Conservation (phyloP, 129 eudicot genomes). For the Flaveria sonorensis region DNA sequence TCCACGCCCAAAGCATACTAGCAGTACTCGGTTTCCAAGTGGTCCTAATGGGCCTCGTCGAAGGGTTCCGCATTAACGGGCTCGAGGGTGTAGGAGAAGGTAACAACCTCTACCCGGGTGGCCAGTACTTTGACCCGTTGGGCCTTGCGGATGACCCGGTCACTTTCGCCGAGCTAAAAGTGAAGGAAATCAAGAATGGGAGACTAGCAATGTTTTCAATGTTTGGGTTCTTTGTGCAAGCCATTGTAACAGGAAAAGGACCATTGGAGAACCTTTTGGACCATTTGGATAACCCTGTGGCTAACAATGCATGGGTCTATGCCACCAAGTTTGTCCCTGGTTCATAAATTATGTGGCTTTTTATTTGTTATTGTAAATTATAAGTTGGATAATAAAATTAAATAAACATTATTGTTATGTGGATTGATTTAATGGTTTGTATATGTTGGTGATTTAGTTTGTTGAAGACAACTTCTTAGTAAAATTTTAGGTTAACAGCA, state of each 20-base stretch:
- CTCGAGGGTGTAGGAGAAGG: conserved; percentile 47
- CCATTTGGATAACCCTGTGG: conserved; percentile 50
- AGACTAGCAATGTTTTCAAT: conserved; percentile 48
- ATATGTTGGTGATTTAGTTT: background rate
- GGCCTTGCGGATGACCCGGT: conserved; percentile 47
- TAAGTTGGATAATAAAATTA: conserved; percentile 18
- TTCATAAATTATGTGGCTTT: conserved; percentile 30
- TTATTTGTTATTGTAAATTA: conserved; percentile 15
- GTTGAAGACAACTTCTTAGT: background rate
- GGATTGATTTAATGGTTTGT: background rate
- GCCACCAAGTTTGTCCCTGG: conserved; percentile 54
- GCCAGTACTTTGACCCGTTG: conserved; percentile 49
- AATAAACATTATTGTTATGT: conserved; percentile 2
- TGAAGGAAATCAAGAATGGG: conserved; percentile 50
- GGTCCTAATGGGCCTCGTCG: conserved; percentile 42
- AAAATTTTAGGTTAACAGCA: too few species aligned
- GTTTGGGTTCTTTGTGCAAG: conserved; percentile 50
- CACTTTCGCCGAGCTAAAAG: conserved; percentile 44
- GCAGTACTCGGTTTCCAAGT: conserved; percentile 48
- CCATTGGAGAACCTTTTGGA: conserved; percentile 52
- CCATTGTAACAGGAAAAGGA: conserved; percentile 47
- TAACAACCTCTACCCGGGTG: conserved; percentile 46
- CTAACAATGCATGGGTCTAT: conserved; percentile 55
- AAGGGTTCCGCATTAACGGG: conserved; percentile 47
- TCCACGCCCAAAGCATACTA: conserved; percentile 49